Percentiles rank a stretch among this genome's conserved stretches.
These are phyloP conservation scores for Globisporangium okanoganense DNA, from an alignment of 352 stramenopile species.

Conservation along the genomic window DNA sequence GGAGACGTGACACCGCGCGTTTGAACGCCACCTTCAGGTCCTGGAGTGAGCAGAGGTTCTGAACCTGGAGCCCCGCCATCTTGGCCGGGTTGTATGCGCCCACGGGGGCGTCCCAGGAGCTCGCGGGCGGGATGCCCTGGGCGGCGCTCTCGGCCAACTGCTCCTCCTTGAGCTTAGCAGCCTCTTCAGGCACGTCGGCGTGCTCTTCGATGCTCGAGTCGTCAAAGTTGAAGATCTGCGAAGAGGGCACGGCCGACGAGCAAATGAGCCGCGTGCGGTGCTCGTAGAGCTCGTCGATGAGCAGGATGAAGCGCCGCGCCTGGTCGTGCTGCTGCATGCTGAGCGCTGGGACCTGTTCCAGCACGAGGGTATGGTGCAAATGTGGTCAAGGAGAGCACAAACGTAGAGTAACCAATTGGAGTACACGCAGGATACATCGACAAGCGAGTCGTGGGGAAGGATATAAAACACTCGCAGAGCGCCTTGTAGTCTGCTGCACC, in stretches of 20 bases:
- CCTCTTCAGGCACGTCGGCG: conserved; percentile 15
- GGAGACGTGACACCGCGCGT: conserved; percentile 70
- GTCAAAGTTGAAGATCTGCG: conserved; percentile 74
- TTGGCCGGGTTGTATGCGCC: conserved; percentile 57
- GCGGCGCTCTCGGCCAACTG: conserved; percentile 17
- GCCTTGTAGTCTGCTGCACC: conserved; percentile 95
- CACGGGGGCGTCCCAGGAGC: conserved; percentile 62
- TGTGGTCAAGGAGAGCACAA: background rate
- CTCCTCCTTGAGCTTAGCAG: conserved; percentile 40
- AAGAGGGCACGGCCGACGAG: conserved; percentile 37
- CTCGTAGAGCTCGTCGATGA: conserved; percentile 98
- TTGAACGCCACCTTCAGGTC: conserved; percentile 79
- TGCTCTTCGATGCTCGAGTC: conserved; percentile 27
- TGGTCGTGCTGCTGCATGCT: conserved; percentile 88
- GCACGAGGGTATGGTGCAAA: conserved; percentile 69
- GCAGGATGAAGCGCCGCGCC: conserved; percentile 95
- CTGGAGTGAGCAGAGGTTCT: conserved; percentile 65
- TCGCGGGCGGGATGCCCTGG: conserved; percentile 52
- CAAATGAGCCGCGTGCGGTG: conserved; percentile 57
- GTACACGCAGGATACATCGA: background rate
- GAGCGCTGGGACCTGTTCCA: conserved; percentile 87
- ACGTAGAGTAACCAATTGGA: background rate
- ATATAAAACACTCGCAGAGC: conserved; percentile 84
- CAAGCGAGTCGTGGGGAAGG: conserved; percentile 1
- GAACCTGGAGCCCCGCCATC: conserved; percentile 46